Base-by-base conservation (phyloP, 441 rosid genomes). In the Syzygium syzygioides region DNA sequence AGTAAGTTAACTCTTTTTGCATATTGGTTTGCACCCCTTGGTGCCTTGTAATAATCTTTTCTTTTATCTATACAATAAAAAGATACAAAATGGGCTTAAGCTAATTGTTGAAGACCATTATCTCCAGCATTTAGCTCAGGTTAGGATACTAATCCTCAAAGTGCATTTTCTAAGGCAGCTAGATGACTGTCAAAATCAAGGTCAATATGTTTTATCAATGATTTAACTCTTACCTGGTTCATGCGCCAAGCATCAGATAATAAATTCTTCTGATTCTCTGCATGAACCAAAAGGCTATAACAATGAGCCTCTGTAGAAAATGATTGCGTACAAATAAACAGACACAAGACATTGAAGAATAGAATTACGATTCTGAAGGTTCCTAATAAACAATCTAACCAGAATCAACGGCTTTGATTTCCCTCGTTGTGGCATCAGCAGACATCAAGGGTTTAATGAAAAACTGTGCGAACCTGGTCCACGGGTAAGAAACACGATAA, bases 331-430 rank as follows among this genome's bases (percentile, higher is more conserved):
- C 48, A 88, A 62, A 52, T 87, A 86, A 15, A 86, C 52, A 76
- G 52, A 41, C 52, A 76, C 52, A 79, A 62, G 59, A 86, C 59
- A 83, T 62, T 60, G 83, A 48, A 85, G 55, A 50, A 20, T 41
- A 86, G 62, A 87, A 55, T 54, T 3, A 14, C 48, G 13, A 64
- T 52, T 15, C 86, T 13, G 19, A 30, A 79, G 88, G 86, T 83
- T 28, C 86, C 85, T 56, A 62, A 87, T 5, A 25, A 53, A 79
- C 86, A 2, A 84, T 64, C 93, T 45, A 88, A 98, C 99, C 99
- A 93, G 98, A 98, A 92, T 97, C 99, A 85, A 98, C 98, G 17
- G 97, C 98, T 91, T 96, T 98, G 55, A 96, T 96, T 91, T 98
- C 98, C 92, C 99, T 95, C 80, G 50, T 94, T 54, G 98, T 96